Evolutionary conservation across 2,329 filamentous ascomycete species (phyloP).

Genomic region (Pseudophaeomoniella oleicola): DNA sequence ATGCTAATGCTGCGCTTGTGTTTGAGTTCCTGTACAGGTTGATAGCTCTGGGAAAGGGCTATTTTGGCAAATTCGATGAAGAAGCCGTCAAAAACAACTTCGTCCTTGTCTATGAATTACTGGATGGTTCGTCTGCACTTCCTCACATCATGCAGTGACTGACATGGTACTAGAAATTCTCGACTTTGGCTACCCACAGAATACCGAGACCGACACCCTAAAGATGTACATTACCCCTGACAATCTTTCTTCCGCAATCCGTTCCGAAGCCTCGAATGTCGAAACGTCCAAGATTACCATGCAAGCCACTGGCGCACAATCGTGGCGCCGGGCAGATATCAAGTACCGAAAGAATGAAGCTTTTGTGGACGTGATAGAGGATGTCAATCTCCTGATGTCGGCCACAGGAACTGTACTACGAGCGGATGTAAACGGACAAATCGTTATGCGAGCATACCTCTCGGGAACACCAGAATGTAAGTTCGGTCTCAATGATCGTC

Average conservation of each 20-base stretch:
- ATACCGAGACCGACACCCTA: slow-evolving; percentile 94
- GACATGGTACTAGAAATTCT: slow-evolving; percentile 58
- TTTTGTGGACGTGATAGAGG: slow-evolving; percentile 97
- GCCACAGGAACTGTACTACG: slow-evolving; percentile 87
- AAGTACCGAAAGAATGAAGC: slow-evolving; percentile 99
- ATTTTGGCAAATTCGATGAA: slow-evolving; percentile 98
- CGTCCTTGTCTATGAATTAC: slow-evolving; percentile 89
- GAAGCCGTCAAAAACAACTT: slow-evolving; percentile 99
- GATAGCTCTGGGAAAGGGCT: slow-evolving; percentile 78
- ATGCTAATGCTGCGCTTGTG: slow-evolving; percentile 93
- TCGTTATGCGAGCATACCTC: slow-evolving; percentile 96
- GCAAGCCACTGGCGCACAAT: slow-evolving; percentile 93
- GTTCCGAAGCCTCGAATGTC: slow-evolving; percentile 41
- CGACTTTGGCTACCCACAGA: slow-evolving; percentile 97
- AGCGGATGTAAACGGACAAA: slow-evolving; percentile 92
- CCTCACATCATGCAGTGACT: too few species aligned
- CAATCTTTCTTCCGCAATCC: slow-evolving; percentile 71
- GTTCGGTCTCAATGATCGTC: slow-evolving; percentile 89
- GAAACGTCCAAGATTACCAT: slow-evolving; percentile 98
- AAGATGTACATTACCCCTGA: slow-evolving; percentile 99
- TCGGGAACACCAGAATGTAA: slow-evolving; percentile 97
- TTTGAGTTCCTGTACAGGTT: slow-evolving; percentile 96
- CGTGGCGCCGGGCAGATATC: slow-evolving; percentile 93
- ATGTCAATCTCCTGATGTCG: slow-evolving; percentile 98
- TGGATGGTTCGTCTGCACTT: slow-evolving; percentile 70